Conservation (phyloP, 225 moss, liverwort and hornwort genomes). For the Climacium dendroides region DNA sequence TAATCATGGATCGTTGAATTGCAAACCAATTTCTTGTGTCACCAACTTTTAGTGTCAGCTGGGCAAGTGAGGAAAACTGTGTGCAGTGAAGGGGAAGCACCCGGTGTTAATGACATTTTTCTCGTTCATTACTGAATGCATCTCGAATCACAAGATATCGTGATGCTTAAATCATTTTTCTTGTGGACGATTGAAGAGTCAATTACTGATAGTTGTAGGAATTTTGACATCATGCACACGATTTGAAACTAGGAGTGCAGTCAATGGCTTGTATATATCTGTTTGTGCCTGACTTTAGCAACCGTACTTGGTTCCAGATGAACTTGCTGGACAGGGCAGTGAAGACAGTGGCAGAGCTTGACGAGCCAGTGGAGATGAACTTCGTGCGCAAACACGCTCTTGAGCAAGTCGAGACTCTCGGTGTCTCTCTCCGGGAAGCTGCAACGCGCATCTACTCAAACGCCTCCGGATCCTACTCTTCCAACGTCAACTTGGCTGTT, state of each 20-base stretch:
- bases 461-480: constrained; percentile 91
- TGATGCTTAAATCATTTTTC: background rate
- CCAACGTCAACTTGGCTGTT: constrained; percentile 89
- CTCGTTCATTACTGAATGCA: background rate
- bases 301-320: constrained; percentile 45
- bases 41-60: background rate
- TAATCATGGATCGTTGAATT: background rate
- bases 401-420: constrained; percentile 69
- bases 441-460: constrained; percentile 96
- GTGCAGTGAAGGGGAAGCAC: background rate
- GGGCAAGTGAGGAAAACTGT: background rate
- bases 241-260: background rate
- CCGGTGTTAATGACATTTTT: background rate
- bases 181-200: background rate
- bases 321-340: constrained; percentile 97
- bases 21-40: background rate
- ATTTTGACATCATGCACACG: background rate
- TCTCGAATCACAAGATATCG: background rate
- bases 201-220: background rate
- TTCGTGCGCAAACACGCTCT: constrained; percentile 90
- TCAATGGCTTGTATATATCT: background rate
- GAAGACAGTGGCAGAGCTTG: constrained; percentile 89
- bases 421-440: constrained; percentile 67
- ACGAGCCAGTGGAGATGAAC: constrained; percentile 90
- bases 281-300: background rate